Conservation (phyloP, 1,284 basidiomycete genomes). For the Rhizoctonia solani region DNA sequence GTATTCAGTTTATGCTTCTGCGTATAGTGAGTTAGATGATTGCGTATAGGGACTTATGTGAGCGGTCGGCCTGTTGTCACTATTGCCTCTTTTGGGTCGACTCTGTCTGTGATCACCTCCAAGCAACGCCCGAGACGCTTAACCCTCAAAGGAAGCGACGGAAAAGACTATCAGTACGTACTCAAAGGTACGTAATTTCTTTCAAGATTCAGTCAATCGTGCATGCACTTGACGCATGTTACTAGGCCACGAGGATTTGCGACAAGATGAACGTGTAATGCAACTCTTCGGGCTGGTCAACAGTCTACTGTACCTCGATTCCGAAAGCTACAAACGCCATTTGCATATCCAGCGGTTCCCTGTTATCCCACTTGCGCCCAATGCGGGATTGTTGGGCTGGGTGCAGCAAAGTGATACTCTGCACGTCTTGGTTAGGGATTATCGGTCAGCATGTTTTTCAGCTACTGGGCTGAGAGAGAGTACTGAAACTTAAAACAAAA, state of each 20-base stretch:
- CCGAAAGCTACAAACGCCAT: slow-evolving; percentile 94
- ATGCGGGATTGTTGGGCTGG: slow-evolving; percentile 91
- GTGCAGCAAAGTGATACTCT: slow-evolving; percentile 96
- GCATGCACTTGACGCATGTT: not conserved
- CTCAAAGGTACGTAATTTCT: slow-evolving; percentile 73
- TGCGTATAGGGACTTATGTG: slow-evolving; percentile 80
- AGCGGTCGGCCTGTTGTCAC: slow-evolving; percentile 85
- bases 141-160: slow-evolving; percentile 89
- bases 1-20: not conserved
- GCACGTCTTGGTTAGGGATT: slow-evolving; percentile 97
- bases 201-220: not conserved
- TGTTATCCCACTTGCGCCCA: slow-evolving; percentile 94
- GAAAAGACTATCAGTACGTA: slow-evolving; percentile 89
- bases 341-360: slow-evolving; percentile 93
- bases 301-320: slow-evolving; percentile 89
- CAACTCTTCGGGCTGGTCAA: slow-evolving; percentile 98
- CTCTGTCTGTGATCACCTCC: slow-evolving; percentile 92
- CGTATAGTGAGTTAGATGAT: not conserved
- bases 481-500: not conserved
- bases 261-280: slow-evolving; percentile 99
- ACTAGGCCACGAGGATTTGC: slow-evolving; percentile 94
- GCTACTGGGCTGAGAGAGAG: not conserved
- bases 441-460: slow-evolving; percentile 52
- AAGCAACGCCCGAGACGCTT: slow-evolving; percentile 96
- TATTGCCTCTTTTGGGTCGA: slow-evolving; percentile 84